Percentiles rank a stretch among this genome's conserved stretches.
These are phyloP conservation scores for Colletotrichum orchidophilum DNA, from an alignment of 2,329 filamentous ascomycete species.

Conservation along the genomic window DNA sequence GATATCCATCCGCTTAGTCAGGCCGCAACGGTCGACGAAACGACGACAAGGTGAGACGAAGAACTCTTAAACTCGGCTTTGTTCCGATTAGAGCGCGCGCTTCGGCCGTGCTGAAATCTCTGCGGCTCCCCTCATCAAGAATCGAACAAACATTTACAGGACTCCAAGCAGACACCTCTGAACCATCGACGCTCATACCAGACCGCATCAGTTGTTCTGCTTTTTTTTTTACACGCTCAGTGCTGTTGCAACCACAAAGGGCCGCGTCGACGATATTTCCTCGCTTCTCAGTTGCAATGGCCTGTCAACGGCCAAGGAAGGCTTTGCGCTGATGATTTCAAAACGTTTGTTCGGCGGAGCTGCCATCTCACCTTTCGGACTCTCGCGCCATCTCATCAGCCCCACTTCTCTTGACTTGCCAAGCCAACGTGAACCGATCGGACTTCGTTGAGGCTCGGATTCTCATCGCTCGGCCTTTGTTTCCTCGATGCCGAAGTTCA, in stretches of 20 bases:
- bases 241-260: background rate
- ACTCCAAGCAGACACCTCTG: background rate
- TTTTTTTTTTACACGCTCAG: background rate
- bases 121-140: background rate
- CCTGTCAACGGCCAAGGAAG: background rate
- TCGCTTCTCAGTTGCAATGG: background rate
- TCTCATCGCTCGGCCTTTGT: conserved; percentile 5
- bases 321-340: background rate
- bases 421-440: background rate
- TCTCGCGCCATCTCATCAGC: conserved; percentile 5
- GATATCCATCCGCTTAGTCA: conserved; percentile 20
- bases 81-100: background rate
- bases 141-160: background rate
- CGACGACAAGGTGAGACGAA: conserved; percentile 3
- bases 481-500: background rate
- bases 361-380: background rate
- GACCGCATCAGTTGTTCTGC: background rate
- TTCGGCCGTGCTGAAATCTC: background rate
- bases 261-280: background rate
- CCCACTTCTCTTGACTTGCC: background rate
- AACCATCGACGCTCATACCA: background rate
- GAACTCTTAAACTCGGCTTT: conserved; percentile 9
- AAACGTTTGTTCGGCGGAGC: background rate
- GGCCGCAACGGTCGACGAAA: background rate
- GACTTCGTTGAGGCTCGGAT: background rate